These are phyloP conservation scores for Nicotiana rustica DNA, from an alignment of 305 asterid species.

Conservation along the genomic window DNA sequence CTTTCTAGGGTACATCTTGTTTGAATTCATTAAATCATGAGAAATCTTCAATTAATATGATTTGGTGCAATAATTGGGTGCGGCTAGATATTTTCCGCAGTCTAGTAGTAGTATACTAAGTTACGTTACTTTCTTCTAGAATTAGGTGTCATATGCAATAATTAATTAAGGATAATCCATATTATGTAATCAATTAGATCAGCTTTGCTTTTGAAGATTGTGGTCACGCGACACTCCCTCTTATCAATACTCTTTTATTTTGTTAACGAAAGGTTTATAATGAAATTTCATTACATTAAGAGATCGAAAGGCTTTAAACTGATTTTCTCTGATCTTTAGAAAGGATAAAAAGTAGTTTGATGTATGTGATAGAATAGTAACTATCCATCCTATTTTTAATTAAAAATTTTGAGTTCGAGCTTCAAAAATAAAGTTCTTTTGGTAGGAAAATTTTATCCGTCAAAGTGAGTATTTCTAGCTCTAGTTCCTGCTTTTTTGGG, in stretches of 20 bases:
- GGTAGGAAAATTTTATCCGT: too few relatives aligned
- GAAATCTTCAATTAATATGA: too few relatives aligned
- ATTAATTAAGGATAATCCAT: not conserved
- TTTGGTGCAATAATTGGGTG: not conserved
- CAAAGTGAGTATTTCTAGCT: too few relatives aligned
- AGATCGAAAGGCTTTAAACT: too few relatives aligned
- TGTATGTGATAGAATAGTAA: too few relatives aligned
- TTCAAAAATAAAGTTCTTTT: too few relatives aligned
- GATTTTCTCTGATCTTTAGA: too few relatives aligned
- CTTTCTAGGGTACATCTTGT: not conserved
- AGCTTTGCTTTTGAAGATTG: not conserved
- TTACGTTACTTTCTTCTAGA: slow-evolving; percentile 40
- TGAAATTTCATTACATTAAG: not conserved
- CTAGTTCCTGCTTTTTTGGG: too few relatives aligned
- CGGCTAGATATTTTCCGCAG: not conserved
- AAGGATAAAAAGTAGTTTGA: too few relatives aligned
- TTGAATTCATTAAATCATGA: not conserved
- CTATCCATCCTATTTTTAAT: too few relatives aligned
- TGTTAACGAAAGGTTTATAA: not conserved
- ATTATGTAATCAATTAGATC: slow-evolving; percentile 30
- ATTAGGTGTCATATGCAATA: slow-evolving; percentile 5
- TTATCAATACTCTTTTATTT: slow-evolving; percentile 1
- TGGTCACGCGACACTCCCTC: not conserved
- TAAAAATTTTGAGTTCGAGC: too few relatives aligned
- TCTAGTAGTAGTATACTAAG: not conserved